These are phyloP conservation scores for Fusarium incarnatum DNA, from an alignment of 2,329 filamentous ascomycete genomes.

Conservation along the genomic window DNA sequence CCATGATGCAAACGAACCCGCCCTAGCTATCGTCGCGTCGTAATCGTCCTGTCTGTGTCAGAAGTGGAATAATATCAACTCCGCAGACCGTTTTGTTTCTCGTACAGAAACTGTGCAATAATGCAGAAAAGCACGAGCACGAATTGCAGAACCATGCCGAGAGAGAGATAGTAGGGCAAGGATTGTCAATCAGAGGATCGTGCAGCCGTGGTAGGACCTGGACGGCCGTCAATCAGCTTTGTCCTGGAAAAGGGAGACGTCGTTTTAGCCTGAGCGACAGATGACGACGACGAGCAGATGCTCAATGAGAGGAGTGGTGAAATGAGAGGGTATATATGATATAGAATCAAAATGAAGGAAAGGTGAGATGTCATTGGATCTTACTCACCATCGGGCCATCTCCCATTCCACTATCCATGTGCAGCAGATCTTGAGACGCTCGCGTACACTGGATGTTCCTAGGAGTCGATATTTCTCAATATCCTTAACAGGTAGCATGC, in stretches of 20 bases:
- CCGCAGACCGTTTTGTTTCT: constrained; percentile 5
- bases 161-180: constrained; percentile 31
- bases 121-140: constrained; percentile 34
- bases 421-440: constrained; percentile 85
- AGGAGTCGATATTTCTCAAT: constrained; percentile 83
- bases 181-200: constrained; percentile 47
- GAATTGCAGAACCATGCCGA: constrained; percentile 29
- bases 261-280: constrained; percentile 40
- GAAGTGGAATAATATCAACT: constrained; percentile 25
- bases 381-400: constrained; percentile 75
- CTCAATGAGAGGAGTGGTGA: not conserved
- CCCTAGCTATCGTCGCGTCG: constrained; percentile 19
- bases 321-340: not conserved
- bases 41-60: constrained; percentile 32
- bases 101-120: constrained; percentile 18
- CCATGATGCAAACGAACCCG: constrained; percentile 16
- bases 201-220: constrained; percentile 50
- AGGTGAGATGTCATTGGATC: not conserved
- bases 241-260: constrained; percentile 41
- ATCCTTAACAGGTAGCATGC: constrained; percentile 80
- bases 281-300: constrained; percentile 15
- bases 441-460: constrained; percentile 78
- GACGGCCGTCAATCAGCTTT: constrained; percentile 43
- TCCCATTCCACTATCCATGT: constrained; percentile 82
- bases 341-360: not conserved